These are phyloP conservation scores for Schwanniomyces sp. DNA, from an alignment of 805 yeast genomes.

Conservation along the genomic window DNA sequence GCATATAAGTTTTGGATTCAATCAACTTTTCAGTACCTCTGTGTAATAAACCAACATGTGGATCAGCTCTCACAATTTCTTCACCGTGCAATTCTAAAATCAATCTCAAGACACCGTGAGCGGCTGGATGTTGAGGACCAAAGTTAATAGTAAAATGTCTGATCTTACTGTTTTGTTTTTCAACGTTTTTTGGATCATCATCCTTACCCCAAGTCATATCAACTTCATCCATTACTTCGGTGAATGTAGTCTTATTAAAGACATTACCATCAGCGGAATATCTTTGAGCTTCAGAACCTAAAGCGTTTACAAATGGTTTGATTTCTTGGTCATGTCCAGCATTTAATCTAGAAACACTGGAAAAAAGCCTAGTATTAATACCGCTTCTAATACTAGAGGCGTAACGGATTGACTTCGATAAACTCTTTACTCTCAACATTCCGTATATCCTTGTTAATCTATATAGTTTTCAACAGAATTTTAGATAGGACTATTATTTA, in stretches of 20 bases:
- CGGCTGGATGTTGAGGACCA: slow-evolving; percentile 95
- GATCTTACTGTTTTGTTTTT: slow-evolving; percentile 52
- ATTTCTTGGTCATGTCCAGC: slow-evolving; percentile 25
- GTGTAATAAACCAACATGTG: slow-evolving; percentile 85
- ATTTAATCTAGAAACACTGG: slow-evolving; percentile 16
- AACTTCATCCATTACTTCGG: slow-evolving; percentile 44
- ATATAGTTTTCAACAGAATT: not conserved
- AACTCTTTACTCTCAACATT: slow-evolving; percentile 26
- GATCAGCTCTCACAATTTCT: slow-evolving; percentile 83
- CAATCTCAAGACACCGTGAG: slow-evolving; percentile 87
- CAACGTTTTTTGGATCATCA: slow-evolving; percentile 43
- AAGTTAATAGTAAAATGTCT: slow-evolving; percentile 88
- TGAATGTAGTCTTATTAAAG: slow-evolving; percentile 43
- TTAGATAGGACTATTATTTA: not conserved
- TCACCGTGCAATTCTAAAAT: slow-evolving; percentile 87
- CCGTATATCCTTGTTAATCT: slow-evolving; percentile 3
- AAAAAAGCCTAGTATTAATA: slow-evolving; percentile 10
- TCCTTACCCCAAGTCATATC: slow-evolving; percentile 45
- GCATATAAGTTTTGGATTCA: slow-evolving; percentile 82
- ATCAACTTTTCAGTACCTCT: slow-evolving; percentile 89
- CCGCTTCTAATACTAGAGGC: slow-evolving; percentile 4
- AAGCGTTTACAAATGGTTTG: slow-evolving; percentile 35
- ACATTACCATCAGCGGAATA: slow-evolving; percentile 31
- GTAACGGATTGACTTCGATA: slow-evolving; percentile 10
- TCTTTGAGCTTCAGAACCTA: slow-evolving; percentile 38